These are phyloP conservation scores for Trichoderma atrobrunneum DNA, from an alignment of 2,329 filamentous ascomycete species.

Conservation along the genomic window DNA sequence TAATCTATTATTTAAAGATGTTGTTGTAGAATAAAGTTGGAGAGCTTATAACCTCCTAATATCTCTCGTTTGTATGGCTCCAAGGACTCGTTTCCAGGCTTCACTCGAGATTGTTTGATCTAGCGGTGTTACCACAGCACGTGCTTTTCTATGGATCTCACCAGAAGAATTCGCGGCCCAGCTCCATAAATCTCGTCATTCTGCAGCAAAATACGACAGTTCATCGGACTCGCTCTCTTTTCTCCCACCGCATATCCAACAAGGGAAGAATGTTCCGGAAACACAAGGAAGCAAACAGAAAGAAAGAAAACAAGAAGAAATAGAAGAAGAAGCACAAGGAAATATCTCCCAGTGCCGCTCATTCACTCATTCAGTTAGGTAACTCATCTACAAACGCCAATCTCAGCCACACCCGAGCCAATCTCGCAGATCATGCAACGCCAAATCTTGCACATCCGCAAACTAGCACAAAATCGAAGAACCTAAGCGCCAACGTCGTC, in stretches of 20 bases:
- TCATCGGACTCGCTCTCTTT: background rate
- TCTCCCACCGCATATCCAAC: background rate
- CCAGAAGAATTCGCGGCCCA: background rate
- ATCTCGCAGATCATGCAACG: background rate
- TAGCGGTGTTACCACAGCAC: background rate
- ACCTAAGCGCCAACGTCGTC: background rate
- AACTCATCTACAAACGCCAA: background rate
- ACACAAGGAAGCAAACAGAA: background rate
- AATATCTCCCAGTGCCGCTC: background rate
- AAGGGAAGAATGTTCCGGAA: background rate
- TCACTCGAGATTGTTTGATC: accelerated
- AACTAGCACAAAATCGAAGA: background rate
- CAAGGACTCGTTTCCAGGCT: background rate
- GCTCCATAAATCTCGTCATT: background rate
- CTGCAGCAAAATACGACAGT: background rate
- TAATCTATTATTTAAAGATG: background rate
- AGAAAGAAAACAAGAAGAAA: background rate
- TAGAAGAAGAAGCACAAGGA: background rate
- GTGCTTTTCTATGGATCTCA: background rate
- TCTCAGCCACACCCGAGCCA: background rate
- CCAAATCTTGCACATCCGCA: background rate
- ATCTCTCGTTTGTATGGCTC: background rate
- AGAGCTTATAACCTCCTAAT: background rate
- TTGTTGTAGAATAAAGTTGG: background rate
- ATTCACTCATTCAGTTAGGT: background rate